Percentiles rank a stretch among this genome's conserved stretches.
These are phyloP conservation scores for Physcomitrium patens DNA, from an alignment of 225 moss, liverwort and hornwort species.

Conservation along the genomic window DNA sequence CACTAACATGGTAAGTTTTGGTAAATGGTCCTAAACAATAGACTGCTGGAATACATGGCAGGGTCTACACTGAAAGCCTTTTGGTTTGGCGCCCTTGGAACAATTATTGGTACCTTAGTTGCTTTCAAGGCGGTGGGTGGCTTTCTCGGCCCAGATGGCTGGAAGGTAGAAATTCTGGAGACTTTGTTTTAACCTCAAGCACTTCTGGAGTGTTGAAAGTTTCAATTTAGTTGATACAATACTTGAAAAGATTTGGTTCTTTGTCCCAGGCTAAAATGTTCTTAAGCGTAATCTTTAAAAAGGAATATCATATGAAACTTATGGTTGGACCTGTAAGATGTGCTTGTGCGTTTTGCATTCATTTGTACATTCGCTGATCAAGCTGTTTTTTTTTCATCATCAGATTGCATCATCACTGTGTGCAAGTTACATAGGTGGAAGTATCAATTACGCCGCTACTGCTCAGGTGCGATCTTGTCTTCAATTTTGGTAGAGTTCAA, in stretches of 20 bases:
- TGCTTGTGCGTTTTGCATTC: not conserved
- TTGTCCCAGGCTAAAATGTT: constrained; percentile 9
- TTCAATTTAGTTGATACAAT: not conserved
- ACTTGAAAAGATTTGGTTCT: not conserved
- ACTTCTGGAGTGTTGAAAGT: constrained; percentile 2
- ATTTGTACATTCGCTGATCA: constrained; percentile 20
- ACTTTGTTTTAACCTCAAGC: not conserved
- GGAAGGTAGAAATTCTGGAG: constrained; percentile 67
- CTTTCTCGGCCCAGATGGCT: constrained; percentile 80
- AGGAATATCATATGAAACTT: not conserved
- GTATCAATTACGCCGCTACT: constrained; percentile 93
- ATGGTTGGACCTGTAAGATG: constrained; percentile 14
- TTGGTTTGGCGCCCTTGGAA: constrained; percentile 87
- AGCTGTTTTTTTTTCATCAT: constrained; percentile 22
- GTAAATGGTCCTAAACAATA: constrained; percentile 6
- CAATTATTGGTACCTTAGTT: constrained; percentile 83
- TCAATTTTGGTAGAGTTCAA: constrained; percentile 2
- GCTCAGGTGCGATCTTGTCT: constrained; percentile 36
- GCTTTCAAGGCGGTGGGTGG: constrained; percentile 71
- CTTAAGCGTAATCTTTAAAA: not conserved
- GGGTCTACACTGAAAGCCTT: constrained; percentile 89
- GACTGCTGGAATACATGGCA: constrained; percentile 31
- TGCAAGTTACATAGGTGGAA: constrained; percentile 92
- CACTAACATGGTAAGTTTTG: not conserved
- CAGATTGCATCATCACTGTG: constrained; percentile 92